Evolutionary conservation across 768 basidiomycete genomes (phyloP), one percentile per base, ranked within the genome.

Genomic region (Rhodotorula sphaerocarpa): DNA sequence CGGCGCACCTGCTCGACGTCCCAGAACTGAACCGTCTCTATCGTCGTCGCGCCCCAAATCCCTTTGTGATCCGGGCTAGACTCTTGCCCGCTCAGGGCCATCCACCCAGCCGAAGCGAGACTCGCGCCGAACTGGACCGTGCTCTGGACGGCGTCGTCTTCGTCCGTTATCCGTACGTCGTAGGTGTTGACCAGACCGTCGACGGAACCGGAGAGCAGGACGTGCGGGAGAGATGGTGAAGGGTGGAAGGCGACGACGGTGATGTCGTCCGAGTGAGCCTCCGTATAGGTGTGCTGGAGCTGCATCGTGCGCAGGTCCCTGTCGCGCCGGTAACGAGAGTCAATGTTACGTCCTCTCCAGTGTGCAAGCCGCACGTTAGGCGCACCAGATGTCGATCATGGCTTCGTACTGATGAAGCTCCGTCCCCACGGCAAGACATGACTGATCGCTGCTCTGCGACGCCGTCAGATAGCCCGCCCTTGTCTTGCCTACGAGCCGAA

Each of bases 191-290:
- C 50, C 12, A 72, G 65, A 3, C 71, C 71, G 54, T 72, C 71
- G 59, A 70, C 63, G 12, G 71, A 65, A 14, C 59, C 64, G 20
- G 69, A 70, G 7, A 70, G 60, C 45, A 72, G 69, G 50, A 70
- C 61, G 60, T 70, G 69, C 16, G 69, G 48, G 55, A 65, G 60
- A 1, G 51, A 31, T 2, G 70, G 70, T 15, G 62, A 63, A 1
- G 71, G 71, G 54, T 72, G 71, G 64, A 72, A 72, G 12, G 69
- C n/a, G 27, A 72, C 61, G 30, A 63, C 30, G 25, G 69, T 68
- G 42, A 72, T 56, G 59, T 72, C 71, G 69, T 72, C 71, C 36
- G 71, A 72, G 51, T 72, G 71, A 1, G 69, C 64, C 25, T 72
- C 71, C 47, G 61, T 55, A 54, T 72, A 72, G 15, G 67, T 64